Evolutionary conservation across 441 rosid genomes (phyloP).

Genomic region (Populus hybrid): DNA sequence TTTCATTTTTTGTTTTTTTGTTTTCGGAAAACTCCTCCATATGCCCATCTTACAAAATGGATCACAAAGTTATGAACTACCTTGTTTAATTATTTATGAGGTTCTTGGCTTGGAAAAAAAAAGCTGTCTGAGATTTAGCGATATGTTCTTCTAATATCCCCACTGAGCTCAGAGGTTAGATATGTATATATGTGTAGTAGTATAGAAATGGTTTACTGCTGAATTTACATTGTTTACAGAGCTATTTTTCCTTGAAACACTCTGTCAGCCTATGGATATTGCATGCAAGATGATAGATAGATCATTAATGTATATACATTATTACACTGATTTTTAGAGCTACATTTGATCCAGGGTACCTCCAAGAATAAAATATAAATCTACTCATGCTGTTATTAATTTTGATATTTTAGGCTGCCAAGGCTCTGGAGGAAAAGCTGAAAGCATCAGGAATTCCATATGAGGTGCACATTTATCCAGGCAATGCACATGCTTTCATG

Average conservation of each 20-base stretch:
- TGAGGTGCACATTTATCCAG: constrained; percentile 81
- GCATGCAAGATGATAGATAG: background rate
- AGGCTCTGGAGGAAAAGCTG: constrained; percentile 82
- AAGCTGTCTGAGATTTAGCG: background rate
- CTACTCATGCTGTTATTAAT: background rate
- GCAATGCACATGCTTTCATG: constrained; percentile 74
- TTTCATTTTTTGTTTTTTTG: no score
- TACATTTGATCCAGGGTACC: background rate
- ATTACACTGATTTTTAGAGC: background rate
- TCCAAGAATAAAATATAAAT: background rate
- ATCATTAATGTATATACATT: background rate
- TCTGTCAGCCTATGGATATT: background rate
- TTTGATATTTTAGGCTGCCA: constrained; percentile 65
- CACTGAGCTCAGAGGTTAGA: background rate
- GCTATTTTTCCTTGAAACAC: background rate
- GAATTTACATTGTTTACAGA: no score
- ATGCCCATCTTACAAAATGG: background rate
- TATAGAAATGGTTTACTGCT: no score
- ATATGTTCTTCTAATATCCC: background rate
- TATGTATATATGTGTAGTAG: background rate
- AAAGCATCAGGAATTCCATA: constrained; percentile 64
- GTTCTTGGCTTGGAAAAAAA: background rate
- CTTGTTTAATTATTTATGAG: background rate
- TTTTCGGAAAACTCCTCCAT: background rate
- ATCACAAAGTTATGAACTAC: background rate